phyloP scores from a whole-genome alignment of 768 basidiomycete genomes.

The Mycena crocata region DNA sequence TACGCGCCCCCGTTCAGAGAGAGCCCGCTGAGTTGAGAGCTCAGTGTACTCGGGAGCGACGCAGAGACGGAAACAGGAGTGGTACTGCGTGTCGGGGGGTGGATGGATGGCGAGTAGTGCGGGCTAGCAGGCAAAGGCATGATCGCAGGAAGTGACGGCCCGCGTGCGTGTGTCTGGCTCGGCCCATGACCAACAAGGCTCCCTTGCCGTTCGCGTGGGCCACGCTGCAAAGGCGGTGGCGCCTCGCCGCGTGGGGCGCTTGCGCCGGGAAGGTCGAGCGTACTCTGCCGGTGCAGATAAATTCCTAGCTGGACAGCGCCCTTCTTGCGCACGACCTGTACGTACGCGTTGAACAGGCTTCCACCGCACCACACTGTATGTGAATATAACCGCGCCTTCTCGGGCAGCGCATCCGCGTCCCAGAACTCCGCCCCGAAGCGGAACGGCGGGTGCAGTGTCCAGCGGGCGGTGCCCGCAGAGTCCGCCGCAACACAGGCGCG shows the following conservation, averaged over 20 bases:
- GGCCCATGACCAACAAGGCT: constrained; percentile 12
- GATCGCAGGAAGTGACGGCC: constrained; percentile 47
- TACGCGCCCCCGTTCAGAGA: constrained; percentile 11
- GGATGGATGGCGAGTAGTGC: constrained; percentile 60
- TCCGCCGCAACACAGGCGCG: constrained; percentile 56
- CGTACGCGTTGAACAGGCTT: constrained; percentile 88
- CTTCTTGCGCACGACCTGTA: constrained; percentile 90
- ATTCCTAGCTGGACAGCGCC: constrained; percentile 80
- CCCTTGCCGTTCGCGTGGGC: constrained; percentile 16
- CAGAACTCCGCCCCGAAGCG: constrained; percentile 93
- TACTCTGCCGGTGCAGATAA: constrained; percentile 89
- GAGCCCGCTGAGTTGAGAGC: constrained; percentile 36
- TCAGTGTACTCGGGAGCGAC: constrained; percentile 38
- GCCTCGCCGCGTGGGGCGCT: constrained; percentile 60
- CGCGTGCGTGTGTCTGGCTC: constrained; percentile 37
- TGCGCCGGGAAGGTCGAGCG: constrained; percentile 80
- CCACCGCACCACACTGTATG: constrained; percentile 93
- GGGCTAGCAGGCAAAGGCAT: constrained; percentile 46
- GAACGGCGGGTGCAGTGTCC: constrained; percentile 82
- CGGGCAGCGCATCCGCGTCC: constrained; percentile 83
- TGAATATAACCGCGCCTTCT: constrained; percentile 87
- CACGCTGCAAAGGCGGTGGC: background rate
- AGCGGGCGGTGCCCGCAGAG: constrained; percentile 59
- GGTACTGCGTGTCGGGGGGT: constrained; percentile 56
- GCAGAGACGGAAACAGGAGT: constrained; percentile 51